A percentile compares a stretch with the other conserved stretches of the same genome.
Evolutionary conservation across 768 basidiomycete species (phyloP).

Genomic region (Infundibulicybe gibba): DNA sequence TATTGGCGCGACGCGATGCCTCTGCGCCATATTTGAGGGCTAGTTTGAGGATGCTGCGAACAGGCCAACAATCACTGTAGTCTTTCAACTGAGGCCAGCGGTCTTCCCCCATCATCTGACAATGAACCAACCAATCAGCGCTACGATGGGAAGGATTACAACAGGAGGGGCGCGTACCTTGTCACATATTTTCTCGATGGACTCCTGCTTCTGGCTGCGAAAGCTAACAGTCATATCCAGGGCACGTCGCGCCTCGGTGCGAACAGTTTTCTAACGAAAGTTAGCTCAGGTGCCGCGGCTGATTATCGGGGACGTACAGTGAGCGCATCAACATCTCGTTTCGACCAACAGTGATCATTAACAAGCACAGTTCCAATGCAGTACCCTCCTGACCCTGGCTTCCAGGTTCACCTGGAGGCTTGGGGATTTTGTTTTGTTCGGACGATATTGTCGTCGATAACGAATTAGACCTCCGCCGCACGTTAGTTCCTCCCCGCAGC

Average conservation of each 20-base stretch:
- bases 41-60: constrained; percentile 8
- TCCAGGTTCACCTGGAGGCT: too few species aligned
- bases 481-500: too few species aligned
- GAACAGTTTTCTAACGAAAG: constrained; percentile 3
- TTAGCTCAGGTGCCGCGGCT: too few species aligned
- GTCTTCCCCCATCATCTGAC: constrained; percentile 10
- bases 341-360: constrained; percentile 3
- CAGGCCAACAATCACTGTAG: constrained; percentile 8
- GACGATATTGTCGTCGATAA: too few species aligned
- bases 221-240: constrained; percentile 3
- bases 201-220: background rate
- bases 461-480: too few species aligned
- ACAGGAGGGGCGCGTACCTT: background rate
- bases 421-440: too few species aligned
- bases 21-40: constrained; percentile 6
- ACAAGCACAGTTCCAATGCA: constrained; percentile 1
- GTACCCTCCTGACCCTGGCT: constrained; percentile 5
- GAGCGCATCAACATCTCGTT: constrained; percentile 1
- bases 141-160: background rate
- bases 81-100: constrained; percentile 4
- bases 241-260: background rate
- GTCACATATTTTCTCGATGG: constrained; percentile 2
- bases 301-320: background rate
- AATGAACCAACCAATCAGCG: too few species aligned
- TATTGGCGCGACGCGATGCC: background rate